These are phyloP conservation scores for Penicillium nucicola DNA, from an alignment of 495 filamentous ascomycete species.

Conservation along the genomic window DNA sequence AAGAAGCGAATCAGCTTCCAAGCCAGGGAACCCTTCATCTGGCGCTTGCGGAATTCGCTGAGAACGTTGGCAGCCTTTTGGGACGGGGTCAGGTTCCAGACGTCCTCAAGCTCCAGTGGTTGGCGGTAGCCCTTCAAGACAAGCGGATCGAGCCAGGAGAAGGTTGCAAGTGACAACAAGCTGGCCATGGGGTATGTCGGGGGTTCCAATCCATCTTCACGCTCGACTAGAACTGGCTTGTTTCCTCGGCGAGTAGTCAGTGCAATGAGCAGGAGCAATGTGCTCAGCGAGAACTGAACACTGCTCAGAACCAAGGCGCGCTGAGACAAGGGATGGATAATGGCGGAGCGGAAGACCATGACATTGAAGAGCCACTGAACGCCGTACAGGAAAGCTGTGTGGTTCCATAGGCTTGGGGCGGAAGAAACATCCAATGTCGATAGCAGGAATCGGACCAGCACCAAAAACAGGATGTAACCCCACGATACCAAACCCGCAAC, in stretches of 20 bases:
- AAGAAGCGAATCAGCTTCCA: constrained; percentile 85
- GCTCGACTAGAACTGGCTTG: constrained; percentile 79
- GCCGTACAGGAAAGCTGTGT: constrained; percentile 84
- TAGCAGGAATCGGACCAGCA: constrained; percentile 67
- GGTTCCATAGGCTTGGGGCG: constrained; percentile 82
- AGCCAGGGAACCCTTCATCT: constrained; percentile 77
- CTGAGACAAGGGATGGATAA: constrained; percentile 68
- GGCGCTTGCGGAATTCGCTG: constrained; percentile 76
- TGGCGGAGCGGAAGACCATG: constrained; percentile 75
- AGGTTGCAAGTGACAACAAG: constrained; percentile 81
- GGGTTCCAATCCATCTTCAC: constrained; percentile 82
- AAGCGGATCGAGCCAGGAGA: constrained; percentile 86
- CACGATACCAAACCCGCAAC: constrained; percentile 66
- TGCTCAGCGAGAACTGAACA: constrained; percentile 68
- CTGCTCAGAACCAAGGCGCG: constrained; percentile 59
- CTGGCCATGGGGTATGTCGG: constrained; percentile 82
- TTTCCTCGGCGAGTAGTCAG: constrained; percentile 87
- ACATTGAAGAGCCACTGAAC: constrained; percentile 76
- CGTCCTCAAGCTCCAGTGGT: constrained; percentile 73
- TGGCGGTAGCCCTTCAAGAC: constrained; percentile 89
- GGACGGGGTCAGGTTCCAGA: constrained; percentile 87
- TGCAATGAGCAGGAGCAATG: constrained; percentile 69
- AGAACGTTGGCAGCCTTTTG: constrained; percentile 82
- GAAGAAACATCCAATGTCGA: constrained; percentile 60
- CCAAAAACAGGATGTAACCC: constrained; percentile 78